Conservation (phyloP, 805 yeast species). For the Ogataea henricii region DNA sequence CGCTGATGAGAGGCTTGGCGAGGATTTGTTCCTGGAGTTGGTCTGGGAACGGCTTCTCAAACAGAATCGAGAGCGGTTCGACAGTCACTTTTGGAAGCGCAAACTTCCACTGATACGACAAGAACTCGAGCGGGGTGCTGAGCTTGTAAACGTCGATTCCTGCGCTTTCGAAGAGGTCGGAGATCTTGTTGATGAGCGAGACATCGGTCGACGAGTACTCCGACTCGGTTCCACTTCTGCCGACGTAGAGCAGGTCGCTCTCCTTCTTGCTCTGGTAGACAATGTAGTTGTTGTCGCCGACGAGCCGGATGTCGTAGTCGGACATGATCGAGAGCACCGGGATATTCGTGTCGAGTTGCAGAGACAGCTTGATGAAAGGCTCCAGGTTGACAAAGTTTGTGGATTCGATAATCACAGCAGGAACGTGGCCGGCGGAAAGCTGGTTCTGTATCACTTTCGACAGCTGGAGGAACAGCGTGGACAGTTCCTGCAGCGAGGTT, state of each 20-base stretch:
- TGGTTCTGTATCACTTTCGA: slow-evolving; percentile 37
- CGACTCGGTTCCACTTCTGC: slow-evolving; percentile 43
- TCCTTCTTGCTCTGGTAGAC: slow-evolving; percentile 41
- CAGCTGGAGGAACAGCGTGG: slow-evolving; percentile 42
- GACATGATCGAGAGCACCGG: slow-evolving; percentile 60
- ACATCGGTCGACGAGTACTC: slow-evolving; percentile 45
- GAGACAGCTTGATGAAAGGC: slow-evolving; percentile 57
- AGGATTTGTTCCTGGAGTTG: slow-evolving; percentile 64
- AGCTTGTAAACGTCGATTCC: slow-evolving; percentile 51
- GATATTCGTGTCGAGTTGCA: slow-evolving; percentile 33
- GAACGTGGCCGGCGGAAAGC: slow-evolving; percentile 31
- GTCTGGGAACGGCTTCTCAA: slow-evolving; percentile 69
- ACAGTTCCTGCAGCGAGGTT: slow-evolving; percentile 52
- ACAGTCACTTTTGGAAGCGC: slow-evolving; percentile 79
- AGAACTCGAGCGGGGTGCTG: slow-evolving; percentile 55
- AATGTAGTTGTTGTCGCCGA: slow-evolving; percentile 36
- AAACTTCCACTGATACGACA: slow-evolving; percentile 81
- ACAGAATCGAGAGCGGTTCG: slow-evolving; percentile 71
- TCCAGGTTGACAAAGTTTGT: slow-evolving; percentile 74
- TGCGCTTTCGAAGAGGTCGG: slow-evolving; percentile 40
- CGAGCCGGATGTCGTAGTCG: slow-evolving; percentile 56
- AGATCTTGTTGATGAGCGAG: slow-evolving; percentile 38
- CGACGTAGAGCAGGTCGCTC: slow-evolving; percentile 49
- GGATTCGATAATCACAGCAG: slow-evolving; percentile 64
- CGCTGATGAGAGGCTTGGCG: slow-evolving; percentile 83